A percentile compares a stretch with the other conserved stretches of the same genome.
Conservation (phyloP, 2,329 filamentous ascomycete genomes). For the Diaporthe destruens region DNA sequence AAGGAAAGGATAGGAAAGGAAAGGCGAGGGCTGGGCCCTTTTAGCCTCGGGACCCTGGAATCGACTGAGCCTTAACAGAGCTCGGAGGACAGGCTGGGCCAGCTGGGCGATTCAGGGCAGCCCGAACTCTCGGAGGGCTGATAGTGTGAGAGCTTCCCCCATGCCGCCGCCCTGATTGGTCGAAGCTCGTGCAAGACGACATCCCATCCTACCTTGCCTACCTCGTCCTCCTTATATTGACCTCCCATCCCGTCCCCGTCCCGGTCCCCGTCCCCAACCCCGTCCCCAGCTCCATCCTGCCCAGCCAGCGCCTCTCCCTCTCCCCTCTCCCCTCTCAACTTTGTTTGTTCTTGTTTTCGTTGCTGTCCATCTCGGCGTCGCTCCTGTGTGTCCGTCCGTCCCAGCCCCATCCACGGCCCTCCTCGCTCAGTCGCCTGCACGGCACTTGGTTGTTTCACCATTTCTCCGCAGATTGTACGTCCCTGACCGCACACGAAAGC, state of each 20-base stretch:
- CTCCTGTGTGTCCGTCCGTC: background rate
- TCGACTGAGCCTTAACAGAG: constrained; percentile 25
- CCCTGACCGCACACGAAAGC: background rate
- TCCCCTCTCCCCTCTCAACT: constrained; percentile 40
- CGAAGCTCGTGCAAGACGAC: constrained; percentile 44
- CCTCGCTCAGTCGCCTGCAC: constrained; percentile 27
- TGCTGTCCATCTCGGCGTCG: constrained; percentile 19
- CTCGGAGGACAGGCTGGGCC: constrained; percentile 30
- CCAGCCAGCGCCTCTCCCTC: constrained; percentile 41
- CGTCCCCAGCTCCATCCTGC: constrained; percentile 38
- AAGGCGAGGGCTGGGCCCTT: constrained; percentile 13
- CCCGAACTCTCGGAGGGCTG: constrained; percentile 33
- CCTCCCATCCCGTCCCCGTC: constrained; percentile 47
- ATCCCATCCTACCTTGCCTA: constrained; percentile 40
- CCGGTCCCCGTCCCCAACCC: constrained; percentile 43
- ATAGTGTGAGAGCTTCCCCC: constrained; percentile 43
- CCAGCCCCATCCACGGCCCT: constrained; percentile 18
- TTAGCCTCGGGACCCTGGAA: constrained; percentile 4
- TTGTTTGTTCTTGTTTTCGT: constrained; percentile 35
- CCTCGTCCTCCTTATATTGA: constrained; percentile 39
- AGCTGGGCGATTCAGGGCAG: constrained; percentile 29
- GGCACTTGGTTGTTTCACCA: constrained; percentile 37
- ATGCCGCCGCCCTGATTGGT: constrained; percentile 48
- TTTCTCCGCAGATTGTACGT: constrained; percentile 37
- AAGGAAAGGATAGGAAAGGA: background rate